Percentiles rank a stretch among this genome's conserved stretches.
These are phyloP conservation scores for Fusarium bulbicola DNA, from an alignment of 2,329 filamentous ascomycete genomes.

Conservation along the genomic window DNA sequence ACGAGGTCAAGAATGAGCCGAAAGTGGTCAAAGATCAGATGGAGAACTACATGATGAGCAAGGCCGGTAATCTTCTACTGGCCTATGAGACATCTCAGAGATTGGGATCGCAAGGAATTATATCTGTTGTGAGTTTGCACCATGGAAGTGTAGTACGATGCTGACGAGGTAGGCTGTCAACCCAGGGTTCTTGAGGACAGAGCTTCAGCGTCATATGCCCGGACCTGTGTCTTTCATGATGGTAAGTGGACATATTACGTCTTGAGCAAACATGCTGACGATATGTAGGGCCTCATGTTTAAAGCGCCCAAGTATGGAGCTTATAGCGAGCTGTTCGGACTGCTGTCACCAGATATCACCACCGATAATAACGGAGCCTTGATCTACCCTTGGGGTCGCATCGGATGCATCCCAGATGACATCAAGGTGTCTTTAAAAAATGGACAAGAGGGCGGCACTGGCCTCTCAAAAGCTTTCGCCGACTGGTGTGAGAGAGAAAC, in stretches of 20 bases:
- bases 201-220: conserved; percentile 31
- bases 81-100: conserved; percentile 18
- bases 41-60: conserved; percentile 38
- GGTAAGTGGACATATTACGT: not conserved
- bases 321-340: conserved; percentile 34
- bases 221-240: conserved; percentile 28
- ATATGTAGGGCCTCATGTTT: conserved; percentile 20
- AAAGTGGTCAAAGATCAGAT: conserved; percentile 23
- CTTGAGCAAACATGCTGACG: not conserved
- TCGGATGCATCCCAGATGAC: conserved; percentile 23
- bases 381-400: conserved; percentile 26
- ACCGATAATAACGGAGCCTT: conserved; percentile 22
- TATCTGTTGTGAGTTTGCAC: conserved; percentile 15
- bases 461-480: conserved; percentile 9
- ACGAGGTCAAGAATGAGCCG: conserved; percentile 19
- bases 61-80: conserved; percentile 27
- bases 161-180: conserved; percentile 27
- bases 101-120: conserved; percentile 19
- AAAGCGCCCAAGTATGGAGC: conserved; percentile 30
- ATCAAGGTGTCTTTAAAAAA: conserved; percentile 19
- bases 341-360: conserved; percentile 29
- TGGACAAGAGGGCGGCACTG: conserved; percentile 6
- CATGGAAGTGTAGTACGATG: not conserved
- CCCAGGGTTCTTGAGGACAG: conserved; percentile 32
- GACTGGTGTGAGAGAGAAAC: conserved; percentile 29